phyloP scores from a whole-genome alignment of 352 stramenopile genomes.

The Phytophthora lateralis region DNA sequence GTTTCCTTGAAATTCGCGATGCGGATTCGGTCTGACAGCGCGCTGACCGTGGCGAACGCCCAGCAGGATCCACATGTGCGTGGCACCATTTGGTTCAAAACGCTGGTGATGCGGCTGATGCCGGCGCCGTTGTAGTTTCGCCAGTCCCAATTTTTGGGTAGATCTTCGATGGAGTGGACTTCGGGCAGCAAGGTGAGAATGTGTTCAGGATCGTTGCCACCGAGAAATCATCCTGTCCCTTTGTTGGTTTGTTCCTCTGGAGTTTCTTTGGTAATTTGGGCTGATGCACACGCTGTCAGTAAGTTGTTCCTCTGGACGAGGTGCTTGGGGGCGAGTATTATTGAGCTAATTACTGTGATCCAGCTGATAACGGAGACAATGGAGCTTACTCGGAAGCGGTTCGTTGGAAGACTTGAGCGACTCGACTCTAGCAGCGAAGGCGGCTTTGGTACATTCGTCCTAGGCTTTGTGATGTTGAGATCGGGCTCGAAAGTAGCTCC shows the following conservation, averaged over 20 bases:
- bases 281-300: constrained; percentile 46
- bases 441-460: background rate
- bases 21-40: constrained; percentile 77
- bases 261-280: background rate
- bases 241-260: constrained; percentile 37
- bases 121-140: constrained; percentile 79
- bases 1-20: constrained; percentile 72
- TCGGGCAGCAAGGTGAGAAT: constrained; percentile 52
- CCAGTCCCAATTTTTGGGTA: constrained; percentile 79
- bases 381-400: constrained; percentile 45
- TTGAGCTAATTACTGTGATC: constrained; percentile 52
- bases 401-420: constrained; percentile 8
- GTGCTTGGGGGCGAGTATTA: constrained; percentile 19
- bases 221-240: constrained; percentile 63
- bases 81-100: constrained; percentile 83
- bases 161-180: constrained; percentile 57
- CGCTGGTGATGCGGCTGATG: constrained; percentile 70
- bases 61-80: constrained; percentile 82
- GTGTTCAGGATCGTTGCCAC: constrained; percentile 65
- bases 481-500: constrained; percentile 1
- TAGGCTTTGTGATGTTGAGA: background rate
- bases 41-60: constrained; percentile 73
- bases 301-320: constrained; percentile 39
- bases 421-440: background rate
- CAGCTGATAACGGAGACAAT: constrained; percentile 52